Evolutionary conservation across 75 land plant species (phyloP).

Genomic region (Sequoiadendron giganteum): DNA sequence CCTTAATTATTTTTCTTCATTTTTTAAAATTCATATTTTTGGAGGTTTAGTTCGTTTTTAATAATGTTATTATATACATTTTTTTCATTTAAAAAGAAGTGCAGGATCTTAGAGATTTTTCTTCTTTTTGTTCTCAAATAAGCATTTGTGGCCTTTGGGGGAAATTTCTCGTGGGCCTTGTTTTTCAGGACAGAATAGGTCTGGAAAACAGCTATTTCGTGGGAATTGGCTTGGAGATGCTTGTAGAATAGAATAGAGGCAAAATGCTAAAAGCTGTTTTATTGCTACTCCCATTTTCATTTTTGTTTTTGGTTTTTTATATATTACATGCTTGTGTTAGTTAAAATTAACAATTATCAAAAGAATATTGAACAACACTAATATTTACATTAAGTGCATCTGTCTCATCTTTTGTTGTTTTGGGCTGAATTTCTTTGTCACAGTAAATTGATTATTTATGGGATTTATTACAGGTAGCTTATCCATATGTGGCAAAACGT

Average conservation of each 20-base stretch:
- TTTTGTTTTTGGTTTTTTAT: too few species aligned
- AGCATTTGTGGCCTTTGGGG: not conserved
- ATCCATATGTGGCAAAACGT: conserved; percentile 97
- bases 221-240: not conserved
- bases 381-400: not conserved
- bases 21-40: not conserved
- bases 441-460: not conserved
- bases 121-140: not conserved
- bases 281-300: not conserved
- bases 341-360: not conserved
- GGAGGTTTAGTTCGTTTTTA: not conserved
- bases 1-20: not conserved
- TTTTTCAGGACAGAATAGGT: not conserved
- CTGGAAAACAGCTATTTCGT: not conserved
- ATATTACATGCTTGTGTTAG: not conserved
- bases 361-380: not conserved
- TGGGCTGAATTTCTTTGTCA: not conserved
- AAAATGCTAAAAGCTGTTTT: not conserved
- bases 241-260: not conserved
- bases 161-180: not conserved
- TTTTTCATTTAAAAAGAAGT: not conserved
- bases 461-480: conserved; percentile 69
- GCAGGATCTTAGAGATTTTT: not conserved
- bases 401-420: conserved; percentile 10
- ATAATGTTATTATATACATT: not conserved